Conservation (phyloP, 257 asterid genomes). For the Solanum microdontum region DNA sequence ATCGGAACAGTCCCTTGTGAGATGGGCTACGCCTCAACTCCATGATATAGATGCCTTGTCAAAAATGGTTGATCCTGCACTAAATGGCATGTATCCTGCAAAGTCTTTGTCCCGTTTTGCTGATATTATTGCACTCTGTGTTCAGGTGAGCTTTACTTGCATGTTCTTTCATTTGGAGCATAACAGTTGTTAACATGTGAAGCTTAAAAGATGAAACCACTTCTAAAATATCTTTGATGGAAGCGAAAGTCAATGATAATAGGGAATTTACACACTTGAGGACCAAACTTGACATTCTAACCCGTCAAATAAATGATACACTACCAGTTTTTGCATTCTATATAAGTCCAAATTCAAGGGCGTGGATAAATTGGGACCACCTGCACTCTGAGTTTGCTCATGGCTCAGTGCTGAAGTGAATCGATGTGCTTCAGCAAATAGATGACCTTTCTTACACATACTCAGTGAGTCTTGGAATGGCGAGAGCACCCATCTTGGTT, state of each 20-base stretch:
- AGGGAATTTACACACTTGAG: not conserved
- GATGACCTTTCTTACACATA: not conserved
- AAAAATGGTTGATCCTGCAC: slow-evolving; percentile 86
- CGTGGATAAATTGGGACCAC: not conserved
- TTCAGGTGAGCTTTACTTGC: slow-evolving; percentile 55
- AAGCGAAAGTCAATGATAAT: not conserved
- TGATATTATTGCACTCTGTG: slow-evolving; percentile 84
- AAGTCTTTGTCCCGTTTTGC: slow-evolving; percentile 96
- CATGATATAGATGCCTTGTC: slow-evolving; percentile 96
- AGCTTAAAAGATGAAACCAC: not conserved
- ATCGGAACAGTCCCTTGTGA: slow-evolving; percentile 89
- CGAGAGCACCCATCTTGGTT: not conserved
- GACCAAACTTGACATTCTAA: not conserved
- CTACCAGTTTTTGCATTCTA: not conserved
- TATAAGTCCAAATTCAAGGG: not conserved
- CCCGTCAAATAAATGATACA: not conserved
- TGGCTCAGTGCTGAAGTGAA: not conserved
- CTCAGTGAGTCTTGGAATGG: not conserved
- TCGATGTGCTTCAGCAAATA: not conserved
- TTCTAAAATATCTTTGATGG: not conserved
- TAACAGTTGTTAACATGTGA: not conserved
- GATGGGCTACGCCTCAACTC: slow-evolving; percentile 99
- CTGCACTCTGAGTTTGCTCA: not conserved
- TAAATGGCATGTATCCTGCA: slow-evolving; percentile 96
- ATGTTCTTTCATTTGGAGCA: not conserved